A percentile compares a stretch with the other conserved stretches of the same genome.
These are phyloP conservation scores for Phytophthora melonis DNA, from an alignment of 352 stramenopile species.

Conservation along the genomic window DNA sequence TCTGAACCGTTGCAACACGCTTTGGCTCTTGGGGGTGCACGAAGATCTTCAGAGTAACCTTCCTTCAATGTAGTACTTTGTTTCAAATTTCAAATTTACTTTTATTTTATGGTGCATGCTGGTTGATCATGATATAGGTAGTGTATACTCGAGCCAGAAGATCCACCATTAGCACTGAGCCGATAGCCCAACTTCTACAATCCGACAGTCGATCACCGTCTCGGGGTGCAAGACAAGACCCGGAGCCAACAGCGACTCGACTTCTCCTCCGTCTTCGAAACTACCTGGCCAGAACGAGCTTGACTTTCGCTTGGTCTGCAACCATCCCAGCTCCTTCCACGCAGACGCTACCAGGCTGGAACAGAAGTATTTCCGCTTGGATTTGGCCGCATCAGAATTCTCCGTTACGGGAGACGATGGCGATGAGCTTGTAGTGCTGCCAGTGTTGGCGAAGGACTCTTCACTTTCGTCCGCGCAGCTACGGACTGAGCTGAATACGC, in stretches of 20 bases:
- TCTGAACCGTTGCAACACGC: too few relatives aligned
- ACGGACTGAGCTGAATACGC: constrained; percentile 21
- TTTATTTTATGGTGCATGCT: too few relatives aligned
- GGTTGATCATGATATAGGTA: too few relatives aligned
- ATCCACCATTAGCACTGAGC: constrained; percentile 38
- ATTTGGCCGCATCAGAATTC: constrained; percentile 9
- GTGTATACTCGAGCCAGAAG: too few relatives aligned
- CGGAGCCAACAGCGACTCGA: constrained; percentile 64
- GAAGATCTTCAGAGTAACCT: too few relatives aligned
- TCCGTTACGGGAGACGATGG: constrained; percentile 23
- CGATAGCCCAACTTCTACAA: constrained; percentile 81
- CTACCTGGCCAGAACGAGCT: constrained; percentile 89
- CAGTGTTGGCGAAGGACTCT: constrained; percentile 17
- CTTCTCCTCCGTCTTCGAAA: constrained; percentile 82
- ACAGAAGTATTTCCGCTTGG: constrained; percentile 88
- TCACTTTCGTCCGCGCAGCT: constrained; percentile 20
- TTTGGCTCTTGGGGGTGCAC: too few relatives aligned
- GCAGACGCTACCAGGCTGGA: constrained; percentile 83
- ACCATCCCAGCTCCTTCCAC: constrained; percentile 82
- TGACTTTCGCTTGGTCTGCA: constrained; percentile 69
- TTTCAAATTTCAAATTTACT: too few relatives aligned
- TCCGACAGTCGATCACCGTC: constrained; percentile 80
- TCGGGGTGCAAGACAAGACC: constrained; percentile 63
- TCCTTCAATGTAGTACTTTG: too few relatives aligned
- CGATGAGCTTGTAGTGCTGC: constrained; percentile 36